These are phyloP conservation scores for Cardamine chenopodiifolia DNA, from an alignment of 345 rosid species.

Conservation along the genomic window DNA sequence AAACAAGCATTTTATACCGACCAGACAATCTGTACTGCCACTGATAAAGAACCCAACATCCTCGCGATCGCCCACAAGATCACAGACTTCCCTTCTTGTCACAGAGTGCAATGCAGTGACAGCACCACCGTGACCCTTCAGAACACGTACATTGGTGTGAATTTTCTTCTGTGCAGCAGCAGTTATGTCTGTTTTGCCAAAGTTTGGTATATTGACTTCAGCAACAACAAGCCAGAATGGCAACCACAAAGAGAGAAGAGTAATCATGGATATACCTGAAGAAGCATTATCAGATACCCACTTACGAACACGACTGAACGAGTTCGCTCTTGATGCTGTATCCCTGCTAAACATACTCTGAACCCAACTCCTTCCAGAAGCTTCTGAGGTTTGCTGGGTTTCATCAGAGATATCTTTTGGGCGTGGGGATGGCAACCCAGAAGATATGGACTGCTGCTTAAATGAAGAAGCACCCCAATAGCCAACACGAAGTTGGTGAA, in stretches of 20 bases:
- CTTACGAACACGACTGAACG: conserved; percentile 77
- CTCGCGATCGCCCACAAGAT: conserved; percentile 96
- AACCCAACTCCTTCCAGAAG: conserved; percentile 99
- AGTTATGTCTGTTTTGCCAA: conserved; percentile 60
- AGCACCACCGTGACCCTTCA: conserved; percentile 92
- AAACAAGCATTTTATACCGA: conserved; percentile 37
- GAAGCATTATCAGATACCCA: conserved; percentile 79
- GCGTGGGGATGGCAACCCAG: conserved; percentile 86
- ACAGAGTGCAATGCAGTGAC: conserved; percentile 96
- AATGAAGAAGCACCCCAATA: conserved; percentile 91
- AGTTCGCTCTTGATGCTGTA: conserved; percentile 66
- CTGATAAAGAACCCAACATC: conserved; percentile 99
- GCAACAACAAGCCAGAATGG: conserved; percentile 14
- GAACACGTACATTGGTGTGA: conserved; percentile 87
- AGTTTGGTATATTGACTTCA: conserved; percentile 24
- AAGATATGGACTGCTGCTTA: conserved; percentile 60
- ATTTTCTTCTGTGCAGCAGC: conserved; percentile 85
- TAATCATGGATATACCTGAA: conserved; percentile 53
- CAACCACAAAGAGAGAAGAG: conserved; percentile 27
- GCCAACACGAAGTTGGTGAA: conserved; percentile 86
- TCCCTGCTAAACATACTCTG: conserved; percentile 99
- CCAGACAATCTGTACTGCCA: conserved; percentile 95
- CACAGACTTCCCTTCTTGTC: conserved; percentile 97
- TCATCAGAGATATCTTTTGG: conserved; percentile 75
- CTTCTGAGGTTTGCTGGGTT: conserved; percentile 86